Evolutionary conservation across 306 rosid genomes (phyloP), one percentile per base, ranked within the genome.

Genomic region (Erythrophleum fordii): DNA sequence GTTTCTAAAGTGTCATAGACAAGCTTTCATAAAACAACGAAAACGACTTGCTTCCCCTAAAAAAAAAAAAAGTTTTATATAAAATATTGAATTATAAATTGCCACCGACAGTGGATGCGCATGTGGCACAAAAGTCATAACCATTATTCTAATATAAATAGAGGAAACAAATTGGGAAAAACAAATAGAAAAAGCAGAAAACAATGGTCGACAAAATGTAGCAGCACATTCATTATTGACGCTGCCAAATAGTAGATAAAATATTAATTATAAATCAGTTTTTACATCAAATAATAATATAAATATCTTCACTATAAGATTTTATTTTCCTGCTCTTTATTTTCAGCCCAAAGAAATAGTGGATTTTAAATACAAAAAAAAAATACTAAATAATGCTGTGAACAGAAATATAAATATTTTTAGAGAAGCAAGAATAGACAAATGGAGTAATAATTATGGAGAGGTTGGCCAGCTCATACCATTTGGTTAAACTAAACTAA

Each of bases 81-180:
- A 39, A 22, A 56, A 9, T 56, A 18, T 8, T 55, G 48, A 20
- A 37, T 37, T 66, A 60, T 61, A 72, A 52, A 83, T 69, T 77
- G 55, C 74, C 90, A 87, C 90, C 87, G 87, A 87, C 90, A 81
- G 84, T 35, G 7, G 73, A 23, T 25, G 84, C 80, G 53, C 84
- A 83, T 65, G 86, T 84, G 90, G 74, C 84, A 74, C 42, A 42
- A 62, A 81, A 83, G 70, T 76, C 79, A 62, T 20, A 65, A 26
- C n/a, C 1, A 79, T 46, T 75, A 69, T 75, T 79, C 9, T 74
- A 44, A 55, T 59, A 0, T 5, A 35, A 59, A 83, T 23, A 11
- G 10, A 37, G 11, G 8, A 34, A 66, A 65, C 23, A 6, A 16
- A 6, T 37, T 6, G 0, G 44, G 5, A 14, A 48, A 60, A 49